These are phyloP conservation scores for Trichoderma citrinoviride DNA, from an alignment of 2,329 filamentous ascomycete species.

Conservation along the genomic window DNA sequence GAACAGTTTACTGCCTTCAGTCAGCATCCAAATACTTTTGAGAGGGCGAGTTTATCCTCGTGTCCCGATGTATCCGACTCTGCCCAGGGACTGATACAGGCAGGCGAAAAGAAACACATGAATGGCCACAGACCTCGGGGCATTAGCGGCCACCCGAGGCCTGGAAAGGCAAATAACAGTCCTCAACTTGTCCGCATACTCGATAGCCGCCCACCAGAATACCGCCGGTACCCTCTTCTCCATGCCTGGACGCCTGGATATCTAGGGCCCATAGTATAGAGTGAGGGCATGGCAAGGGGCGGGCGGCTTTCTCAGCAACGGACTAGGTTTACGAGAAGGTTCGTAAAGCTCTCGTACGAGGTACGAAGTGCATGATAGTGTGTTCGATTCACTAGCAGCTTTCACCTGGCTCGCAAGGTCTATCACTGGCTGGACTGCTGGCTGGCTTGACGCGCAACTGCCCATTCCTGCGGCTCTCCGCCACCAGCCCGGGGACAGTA, in stretches of 20 bases:
- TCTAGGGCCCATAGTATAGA: constrained; percentile 7
- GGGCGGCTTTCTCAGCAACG: background rate
- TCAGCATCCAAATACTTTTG: background rate
- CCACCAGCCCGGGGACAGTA: too few species aligned
- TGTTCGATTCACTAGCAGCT: too few species aligned
- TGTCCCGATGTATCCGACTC: constrained; percentile 6
- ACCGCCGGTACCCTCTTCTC: background rate
- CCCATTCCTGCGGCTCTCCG: too few species aligned
- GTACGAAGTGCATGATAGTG: background rate
- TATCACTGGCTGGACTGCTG: too few species aligned
- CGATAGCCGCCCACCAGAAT: background rate
- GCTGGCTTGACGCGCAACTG: too few species aligned
- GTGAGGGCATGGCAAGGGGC: background rate
- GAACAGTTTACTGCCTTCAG: background rate
- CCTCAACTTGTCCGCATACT: background rate
- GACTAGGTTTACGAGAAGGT: background rate
- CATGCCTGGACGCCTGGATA: background rate
- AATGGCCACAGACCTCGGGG: background rate
- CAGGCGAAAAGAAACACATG: background rate
- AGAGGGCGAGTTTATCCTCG: background rate
- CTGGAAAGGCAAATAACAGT: background rate
- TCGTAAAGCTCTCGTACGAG: background rate
- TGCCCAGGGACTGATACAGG: background rate
- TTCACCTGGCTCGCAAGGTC: too few species aligned
- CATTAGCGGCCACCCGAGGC: background rate